Percentiles rank a stretch among this genome's conserved stretches.
phyloP scores from a whole-genome alignment of 1,139 yeast genomes.

The Diutina neorugosa region DNA sequence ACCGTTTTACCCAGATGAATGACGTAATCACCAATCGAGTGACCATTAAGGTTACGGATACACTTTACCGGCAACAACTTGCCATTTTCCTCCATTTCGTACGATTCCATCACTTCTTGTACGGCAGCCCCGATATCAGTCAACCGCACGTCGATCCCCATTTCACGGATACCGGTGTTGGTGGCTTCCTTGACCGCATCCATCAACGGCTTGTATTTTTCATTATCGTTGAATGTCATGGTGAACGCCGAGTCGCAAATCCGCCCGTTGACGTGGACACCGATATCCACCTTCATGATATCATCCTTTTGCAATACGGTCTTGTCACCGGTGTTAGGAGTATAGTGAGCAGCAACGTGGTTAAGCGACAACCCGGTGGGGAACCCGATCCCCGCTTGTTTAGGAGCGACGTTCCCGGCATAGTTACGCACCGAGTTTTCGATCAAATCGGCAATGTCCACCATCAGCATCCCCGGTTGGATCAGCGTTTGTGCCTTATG shows the following conservation, averaged over 20 bases:
- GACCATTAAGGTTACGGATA: constrained; percentile 89
- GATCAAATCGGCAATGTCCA: constrained; percentile 78
- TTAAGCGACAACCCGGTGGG: constrained; percentile 93
- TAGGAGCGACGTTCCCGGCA: constrained; percentile 53
- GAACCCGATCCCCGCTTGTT: constrained; percentile 83
- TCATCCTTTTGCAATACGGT: constrained; percentile 71
- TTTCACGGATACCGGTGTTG: constrained; percentile 80
- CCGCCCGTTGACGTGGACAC: constrained; percentile 94
- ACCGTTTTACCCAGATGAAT: constrained; percentile 95
- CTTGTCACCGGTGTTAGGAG: constrained; percentile 93
- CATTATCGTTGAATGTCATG: constrained; percentile 59
- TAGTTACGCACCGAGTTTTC: constrained; percentile 76
- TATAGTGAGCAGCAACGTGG: constrained; percentile 95
- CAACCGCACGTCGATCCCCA: constrained; percentile 92
- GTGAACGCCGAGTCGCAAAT: constrained; percentile 96
- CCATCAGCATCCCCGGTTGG: constrained; percentile 88
- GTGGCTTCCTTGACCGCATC: constrained; percentile 89
- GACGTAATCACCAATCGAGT: constrained; percentile 68
- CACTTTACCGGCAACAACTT: constrained; percentile 76
- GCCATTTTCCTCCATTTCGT: constrained; percentile 86
- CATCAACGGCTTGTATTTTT: constrained; percentile 66
- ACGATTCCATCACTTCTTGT: constrained; percentile 95
- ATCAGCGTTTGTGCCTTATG: constrained; percentile 62
- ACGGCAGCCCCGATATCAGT: constrained; percentile 94
- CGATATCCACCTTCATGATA: constrained; percentile 94